A percentile compares a stretch with the other conserved stretches of the same genome.
Evolutionary conservation across 1,284 basidiomycete species (phyloP).

Genomic region (Tylopilus sp.): DNA sequence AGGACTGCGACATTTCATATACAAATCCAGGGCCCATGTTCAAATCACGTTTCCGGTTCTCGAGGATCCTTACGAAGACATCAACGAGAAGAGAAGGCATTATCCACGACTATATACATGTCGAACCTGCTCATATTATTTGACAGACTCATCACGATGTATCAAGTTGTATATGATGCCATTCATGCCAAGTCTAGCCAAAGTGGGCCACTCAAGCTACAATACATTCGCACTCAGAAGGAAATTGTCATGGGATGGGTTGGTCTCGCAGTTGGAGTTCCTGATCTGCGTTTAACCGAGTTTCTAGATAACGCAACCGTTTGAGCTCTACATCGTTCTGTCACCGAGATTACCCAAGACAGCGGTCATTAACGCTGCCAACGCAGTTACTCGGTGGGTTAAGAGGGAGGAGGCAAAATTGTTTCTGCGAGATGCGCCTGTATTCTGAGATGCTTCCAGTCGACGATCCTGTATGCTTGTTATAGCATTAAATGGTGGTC

Average conservation of each 20-base stretch:
- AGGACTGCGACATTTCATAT: slow-evolving; percentile 89
- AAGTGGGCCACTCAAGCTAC: slow-evolving; percentile 69
- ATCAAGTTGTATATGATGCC: slow-evolving; percentile 78
- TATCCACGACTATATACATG: not conserved
- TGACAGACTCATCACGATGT: slow-evolving; percentile 70
- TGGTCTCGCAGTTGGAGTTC: slow-evolving; percentile 26
- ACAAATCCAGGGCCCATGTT: slow-evolving; percentile 84
- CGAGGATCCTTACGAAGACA: slow-evolving; percentile 74
- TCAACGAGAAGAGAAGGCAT: slow-evolving; percentile 57
- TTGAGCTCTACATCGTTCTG: slow-evolving; percentile 85
- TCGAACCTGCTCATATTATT: slow-evolving; percentile 7
- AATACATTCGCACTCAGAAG: slow-evolving; percentile 77
- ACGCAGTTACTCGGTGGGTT: slow-evolving; percentile 85
- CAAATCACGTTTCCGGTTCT: slow-evolving; percentile 82
- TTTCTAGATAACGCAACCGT: slow-evolving; percentile 80
- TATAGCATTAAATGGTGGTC: too few relatives aligned
- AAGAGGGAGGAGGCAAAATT: slow-evolving; percentile 77
- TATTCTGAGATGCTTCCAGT: slow-evolving; percentile 61
- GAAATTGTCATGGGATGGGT: slow-evolving; percentile 92
- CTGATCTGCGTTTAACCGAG: not conserved
- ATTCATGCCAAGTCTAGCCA: slow-evolving; percentile 84
- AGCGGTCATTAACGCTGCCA: slow-evolving; percentile 81
- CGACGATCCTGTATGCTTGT: too few relatives aligned
- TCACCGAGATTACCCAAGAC: slow-evolving; percentile 82
- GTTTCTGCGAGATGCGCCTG: slow-evolving; percentile 84